Conservation (phyloP, 306 rosid genomes). For the Fragaria vesca region DNA sequence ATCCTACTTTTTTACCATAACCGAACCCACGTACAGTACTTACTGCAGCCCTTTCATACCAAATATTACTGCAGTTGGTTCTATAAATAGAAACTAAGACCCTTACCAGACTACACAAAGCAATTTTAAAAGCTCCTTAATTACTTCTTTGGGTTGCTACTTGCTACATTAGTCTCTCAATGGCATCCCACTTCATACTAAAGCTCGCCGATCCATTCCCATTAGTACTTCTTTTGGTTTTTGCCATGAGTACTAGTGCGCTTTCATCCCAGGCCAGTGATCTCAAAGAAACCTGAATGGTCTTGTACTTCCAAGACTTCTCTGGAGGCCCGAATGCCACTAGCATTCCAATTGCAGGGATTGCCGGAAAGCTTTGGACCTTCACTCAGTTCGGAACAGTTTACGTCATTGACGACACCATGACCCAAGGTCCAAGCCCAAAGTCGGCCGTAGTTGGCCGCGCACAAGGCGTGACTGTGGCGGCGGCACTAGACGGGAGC, state of each 20-base stretch:
- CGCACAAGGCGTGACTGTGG: background rate
- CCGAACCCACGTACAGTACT: no score
- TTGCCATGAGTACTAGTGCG: background rate
- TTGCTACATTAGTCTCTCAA: no score
- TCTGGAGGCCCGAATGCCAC: background rate
- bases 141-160: no score
- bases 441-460: background rate
- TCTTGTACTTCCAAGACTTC: background rate
- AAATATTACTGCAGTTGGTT: no score
- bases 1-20: no score
- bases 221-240: background rate
- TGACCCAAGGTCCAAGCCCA: background rate
- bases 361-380: background rate
- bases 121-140: no score
- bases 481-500: background rate
- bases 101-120: no score
- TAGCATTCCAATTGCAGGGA: background rate
- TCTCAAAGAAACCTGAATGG: background rate
- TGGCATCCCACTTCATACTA: background rate
- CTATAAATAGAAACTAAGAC: no score
- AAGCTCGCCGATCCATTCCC: no score
- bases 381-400: background rate
- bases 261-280: background rate
- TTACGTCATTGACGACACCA: background rate
- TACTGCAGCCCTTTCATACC: no score